Conservation (phyloP, 805 yeast species). For the Candida andamanensis region DNA sequence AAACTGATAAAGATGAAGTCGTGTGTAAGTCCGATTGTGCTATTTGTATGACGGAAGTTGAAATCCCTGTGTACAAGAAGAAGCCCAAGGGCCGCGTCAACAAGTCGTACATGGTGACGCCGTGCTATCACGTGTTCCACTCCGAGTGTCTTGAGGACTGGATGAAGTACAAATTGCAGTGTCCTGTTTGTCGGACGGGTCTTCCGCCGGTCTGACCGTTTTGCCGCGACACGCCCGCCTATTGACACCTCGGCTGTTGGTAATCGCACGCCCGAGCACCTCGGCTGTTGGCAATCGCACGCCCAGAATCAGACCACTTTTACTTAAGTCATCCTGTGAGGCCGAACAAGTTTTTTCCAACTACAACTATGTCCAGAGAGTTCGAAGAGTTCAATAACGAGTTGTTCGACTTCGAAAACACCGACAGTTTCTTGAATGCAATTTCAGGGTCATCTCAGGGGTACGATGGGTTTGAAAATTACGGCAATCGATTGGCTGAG, state of each 20-base stretch:
- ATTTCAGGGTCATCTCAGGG: constrained; percentile 27
- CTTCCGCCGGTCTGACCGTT: constrained; percentile 82
- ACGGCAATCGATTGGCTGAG: constrained; percentile 3
- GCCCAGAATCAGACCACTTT: constrained; percentile 8
- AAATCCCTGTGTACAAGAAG: constrained; percentile 41
- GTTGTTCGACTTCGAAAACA: constrained; percentile 22
- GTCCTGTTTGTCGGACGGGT: constrained; percentile 87
- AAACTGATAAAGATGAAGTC: constrained; percentile 22
- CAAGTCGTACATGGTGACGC: constrained; percentile 72
- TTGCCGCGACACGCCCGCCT: too few relatives aligned
- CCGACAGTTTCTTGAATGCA: constrained; percentile 25
- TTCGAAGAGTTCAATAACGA: constrained; percentile 5
- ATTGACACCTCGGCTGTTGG: too few relatives aligned
- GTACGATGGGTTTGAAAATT: constrained; percentile 1
- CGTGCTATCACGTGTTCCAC: constrained; percentile 88
- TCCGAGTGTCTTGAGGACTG: constrained; percentile 83
- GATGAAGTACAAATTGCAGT: constrained; percentile 90
- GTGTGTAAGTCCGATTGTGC: constrained; percentile 69
- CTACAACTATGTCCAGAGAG: constrained; percentile 1
- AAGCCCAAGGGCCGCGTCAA: constrained; percentile 16
- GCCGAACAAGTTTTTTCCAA: too few relatives aligned
- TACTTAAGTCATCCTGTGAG: too few relatives aligned
- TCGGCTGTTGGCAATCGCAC: too few relatives aligned
- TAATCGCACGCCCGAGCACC: too few relatives aligned
- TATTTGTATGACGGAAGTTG: constrained; percentile 82